phyloP scores from a whole-genome alignment of 2,329 filamentous ascomycete species.

The Ceratocystis variospora region DNA sequence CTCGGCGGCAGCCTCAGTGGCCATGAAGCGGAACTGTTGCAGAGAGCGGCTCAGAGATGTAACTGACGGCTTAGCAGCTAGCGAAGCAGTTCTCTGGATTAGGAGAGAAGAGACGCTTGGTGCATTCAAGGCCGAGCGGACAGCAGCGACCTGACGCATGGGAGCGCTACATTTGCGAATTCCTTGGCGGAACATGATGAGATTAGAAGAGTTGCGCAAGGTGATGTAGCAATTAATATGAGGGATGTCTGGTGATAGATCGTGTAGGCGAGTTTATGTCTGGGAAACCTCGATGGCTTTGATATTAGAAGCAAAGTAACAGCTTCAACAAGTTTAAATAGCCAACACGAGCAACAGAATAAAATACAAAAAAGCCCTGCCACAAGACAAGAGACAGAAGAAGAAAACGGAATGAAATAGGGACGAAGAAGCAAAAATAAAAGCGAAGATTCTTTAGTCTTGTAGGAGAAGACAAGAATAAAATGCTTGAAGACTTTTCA shows the following conservation, averaged over 20 bases:
- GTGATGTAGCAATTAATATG: too few species aligned
- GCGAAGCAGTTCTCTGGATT: slow-evolving; percentile 11
- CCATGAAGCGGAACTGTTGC: slow-evolving; percentile 19
- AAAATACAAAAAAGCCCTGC: neutral
- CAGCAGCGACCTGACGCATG: slow-evolving; percentile 15
- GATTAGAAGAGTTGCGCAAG: too few species aligned
- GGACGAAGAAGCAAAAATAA: neutral
- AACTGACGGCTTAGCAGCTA: slow-evolving; percentile 11
- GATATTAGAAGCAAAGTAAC: neutral
- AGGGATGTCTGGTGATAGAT: too few species aligned
- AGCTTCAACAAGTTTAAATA: too few species aligned
- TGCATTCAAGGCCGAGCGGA: slow-evolving; percentile 9
- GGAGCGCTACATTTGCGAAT: slow-evolving; percentile 18
- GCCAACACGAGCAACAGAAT: too few species aligned
- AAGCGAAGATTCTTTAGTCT: neutral
- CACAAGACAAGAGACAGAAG: neutral
- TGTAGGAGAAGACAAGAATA: neutral
- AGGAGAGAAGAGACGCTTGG: slow-evolving; percentile 11
- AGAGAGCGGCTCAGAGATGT: slow-evolving; percentile 16
- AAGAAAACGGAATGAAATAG: neutral
- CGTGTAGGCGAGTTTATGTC: neutral
- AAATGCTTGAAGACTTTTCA: slow-evolving; percentile 4
- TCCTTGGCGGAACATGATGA: slow-evolving; percentile 20
- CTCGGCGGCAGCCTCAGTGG: slow-evolving; percentile 17
- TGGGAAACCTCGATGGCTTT: neutral